Base-by-base conservation (phyloP, 2,329 filamentous ascomycete species). In the Grosmannia penicillata region DNA sequence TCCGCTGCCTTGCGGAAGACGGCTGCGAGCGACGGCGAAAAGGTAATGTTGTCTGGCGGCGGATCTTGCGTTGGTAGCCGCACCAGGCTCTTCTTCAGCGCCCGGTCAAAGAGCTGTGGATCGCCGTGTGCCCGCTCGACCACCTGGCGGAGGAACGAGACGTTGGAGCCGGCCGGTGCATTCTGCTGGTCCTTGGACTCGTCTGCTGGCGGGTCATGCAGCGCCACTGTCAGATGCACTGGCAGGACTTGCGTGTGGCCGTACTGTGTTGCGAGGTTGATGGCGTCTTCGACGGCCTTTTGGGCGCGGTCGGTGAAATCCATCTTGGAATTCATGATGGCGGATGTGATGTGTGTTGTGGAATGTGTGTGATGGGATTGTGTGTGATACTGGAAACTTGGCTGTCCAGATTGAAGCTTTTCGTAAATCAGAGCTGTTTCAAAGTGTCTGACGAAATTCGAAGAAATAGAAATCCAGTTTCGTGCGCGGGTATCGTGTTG, bases 281-380 rank as follows among this genome's bases (percentile, higher is more conserved):
- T 87, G 58, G 87, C 83, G 58, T 95, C 85, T 52, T 82, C 75
- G 55, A 98, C 70, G 52, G 89, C 82, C 65, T 89, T 84, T 56
- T 87, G 82, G 48, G 84, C 91, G 62, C 82, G 70, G 62, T 96
- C 89, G 48, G 91, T 98, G 57, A 95, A 95, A 56, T 93, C 80
- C 78, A 87, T 84, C 52, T 78, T 74, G 37, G 77, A 72, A 59
- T 71, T 73, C 81, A 86, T 84, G 55, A 34, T 47, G 40, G 14
- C 18, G 21, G 27, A 23, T 13, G 13, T 14, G 17, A 8, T 17
- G 25, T 22, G 10, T 29, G 17, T 9, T 26, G 30, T 19, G 23
- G 25, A 36, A 18, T 27, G 18, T 25, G 13, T 25, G 17, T 11
- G 6, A 18, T 21, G 15, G 19, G 28, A 8, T 24, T 30, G 10